A percentile compares a stretch with the other conserved stretches of the same genome.
Evolutionary conservation across 208 protist species (phyloP).

Genomic region (Leptomonas seymouri): DNA sequence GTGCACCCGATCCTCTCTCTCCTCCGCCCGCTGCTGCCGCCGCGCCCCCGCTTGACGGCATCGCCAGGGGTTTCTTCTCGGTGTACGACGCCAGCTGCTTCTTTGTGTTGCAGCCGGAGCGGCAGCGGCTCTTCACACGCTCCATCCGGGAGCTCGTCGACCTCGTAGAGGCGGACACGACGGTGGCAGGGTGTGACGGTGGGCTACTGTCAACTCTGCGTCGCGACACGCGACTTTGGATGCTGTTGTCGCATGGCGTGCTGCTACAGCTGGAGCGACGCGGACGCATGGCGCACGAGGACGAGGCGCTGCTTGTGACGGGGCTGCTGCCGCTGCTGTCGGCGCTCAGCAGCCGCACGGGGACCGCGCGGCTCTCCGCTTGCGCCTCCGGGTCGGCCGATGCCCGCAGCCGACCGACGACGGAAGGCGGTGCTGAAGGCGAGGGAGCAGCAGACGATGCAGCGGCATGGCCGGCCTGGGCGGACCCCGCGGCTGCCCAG

Average conservation of each 20-base stretch:
- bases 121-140: slow-evolving; percentile 50
- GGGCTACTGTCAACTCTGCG: slow-evolving; percentile 13
- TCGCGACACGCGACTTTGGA: slow-evolving; percentile 38
- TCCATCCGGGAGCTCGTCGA: slow-evolving; percentile 42
- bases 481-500: not conserved
- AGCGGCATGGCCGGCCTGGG: slow-evolving; percentile 5
- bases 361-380: too few relatives aligned
- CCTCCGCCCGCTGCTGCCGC: not conserved
- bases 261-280: slow-evolving; percentile 48
- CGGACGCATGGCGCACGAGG: slow-evolving; percentile 36
- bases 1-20: too few relatives aligned
- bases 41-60: slow-evolving; percentile 9
- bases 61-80: slow-evolving; percentile 40
- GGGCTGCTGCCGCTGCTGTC: slow-evolving; percentile 44
- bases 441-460: not conserved
- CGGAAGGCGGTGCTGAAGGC: not conserved
- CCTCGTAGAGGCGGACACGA: not conserved
- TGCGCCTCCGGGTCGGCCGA: too few relatives aligned
- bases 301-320: slow-evolving; percentile 25
- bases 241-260: slow-evolving; percentile 44
- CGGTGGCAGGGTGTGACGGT: not conserved
- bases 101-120: slow-evolving; percentile 46
- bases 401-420: not conserved
- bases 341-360: not conserved
- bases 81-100: slow-evolving; percentile 73